These are phyloP conservation scores for Voacanga thouarsii DNA, from an alignment of 257 asterid species.

Conservation along the genomic window DNA sequence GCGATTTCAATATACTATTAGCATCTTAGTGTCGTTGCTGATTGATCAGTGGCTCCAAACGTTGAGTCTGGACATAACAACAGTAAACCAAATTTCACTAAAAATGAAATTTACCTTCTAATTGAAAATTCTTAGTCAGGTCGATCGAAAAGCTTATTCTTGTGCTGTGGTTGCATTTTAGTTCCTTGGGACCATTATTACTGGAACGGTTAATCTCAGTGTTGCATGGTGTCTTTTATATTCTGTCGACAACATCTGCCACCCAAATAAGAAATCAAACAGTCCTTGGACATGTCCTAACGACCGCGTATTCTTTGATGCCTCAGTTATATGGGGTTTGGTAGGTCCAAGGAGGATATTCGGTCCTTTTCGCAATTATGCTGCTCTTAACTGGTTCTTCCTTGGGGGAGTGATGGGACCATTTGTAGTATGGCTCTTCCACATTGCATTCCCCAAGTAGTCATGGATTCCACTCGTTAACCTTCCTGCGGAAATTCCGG, in stretches of 20 bases:
- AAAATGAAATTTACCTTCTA: not conserved
- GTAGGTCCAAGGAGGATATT: slow-evolving; percentile 61
- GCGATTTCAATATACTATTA: not conserved
- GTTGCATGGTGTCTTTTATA: slow-evolving; percentile 47
- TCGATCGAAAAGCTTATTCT: no score
- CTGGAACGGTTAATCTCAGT: slow-evolving; percentile 42
- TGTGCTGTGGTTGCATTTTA: slow-evolving; percentile 4
- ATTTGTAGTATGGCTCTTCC: slow-evolving; percentile 46
- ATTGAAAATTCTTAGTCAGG: not conserved
- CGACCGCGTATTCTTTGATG: slow-evolving; percentile 64
- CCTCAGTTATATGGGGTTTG: slow-evolving; percentile 77
- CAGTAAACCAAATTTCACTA: not conserved
- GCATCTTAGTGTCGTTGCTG: not conserved
- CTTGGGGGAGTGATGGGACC: slow-evolving; percentile 58
- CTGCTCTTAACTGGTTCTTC: slow-evolving; percentile 68
- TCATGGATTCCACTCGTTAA: slow-evolving; percentile 63
- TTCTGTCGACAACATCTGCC: slow-evolving; percentile 34
- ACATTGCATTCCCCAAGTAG: slow-evolving; percentile 42
- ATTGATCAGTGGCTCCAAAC: no score
- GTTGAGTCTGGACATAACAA: not conserved
- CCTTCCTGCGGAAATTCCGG: no score
- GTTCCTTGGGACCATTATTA: slow-evolving; percentile 46
- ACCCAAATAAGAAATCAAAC: slow-evolving; percentile 34
- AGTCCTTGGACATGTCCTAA: slow-evolving; percentile 75
- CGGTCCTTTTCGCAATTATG: slow-evolving; percentile 52